These are phyloP conservation scores for Arbutus unedo DNA, from an alignment of 148 eudicot genomes.

Conservation along the genomic window DNA sequence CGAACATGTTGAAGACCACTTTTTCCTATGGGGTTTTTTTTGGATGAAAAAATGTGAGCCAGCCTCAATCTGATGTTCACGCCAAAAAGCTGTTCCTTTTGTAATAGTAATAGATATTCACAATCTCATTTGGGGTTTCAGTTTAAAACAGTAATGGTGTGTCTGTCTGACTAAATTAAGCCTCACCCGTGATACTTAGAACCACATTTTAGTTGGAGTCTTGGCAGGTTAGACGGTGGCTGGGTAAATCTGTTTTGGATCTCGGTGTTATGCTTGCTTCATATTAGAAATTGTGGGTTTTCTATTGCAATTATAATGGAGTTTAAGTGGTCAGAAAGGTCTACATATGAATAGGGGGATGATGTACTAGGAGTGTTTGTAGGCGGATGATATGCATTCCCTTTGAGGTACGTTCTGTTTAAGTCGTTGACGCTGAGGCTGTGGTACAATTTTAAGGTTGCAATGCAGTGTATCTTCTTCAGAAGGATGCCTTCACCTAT, in stretches of 20 bases:
- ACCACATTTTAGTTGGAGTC: not conserved
- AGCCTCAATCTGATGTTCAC: no score
- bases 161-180: not conserved
- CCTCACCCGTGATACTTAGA: not conserved
- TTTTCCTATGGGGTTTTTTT: no score
- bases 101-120: not conserved
- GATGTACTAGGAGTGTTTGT: not conserved
- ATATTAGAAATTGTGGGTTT: not conserved
- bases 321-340: conserved; percentile 1
- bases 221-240: not conserved
- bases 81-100: no score
- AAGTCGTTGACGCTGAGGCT: not conserved
- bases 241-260: not conserved
- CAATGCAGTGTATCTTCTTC: not conserved
- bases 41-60: no score
- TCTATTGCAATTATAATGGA: not conserved
- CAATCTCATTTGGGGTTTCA: not conserved
- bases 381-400: not conserved
- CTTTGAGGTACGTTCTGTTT: not conserved
- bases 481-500: not conserved
- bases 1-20: no score
- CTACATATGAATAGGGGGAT: not conserved
- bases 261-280: not conserved
- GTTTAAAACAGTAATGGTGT: not conserved
- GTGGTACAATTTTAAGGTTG: not conserved